Base-by-base conservation (phyloP, 2,329 filamentous ascomycete genomes). In the Ophiostoma novo-ulmi region DNA sequence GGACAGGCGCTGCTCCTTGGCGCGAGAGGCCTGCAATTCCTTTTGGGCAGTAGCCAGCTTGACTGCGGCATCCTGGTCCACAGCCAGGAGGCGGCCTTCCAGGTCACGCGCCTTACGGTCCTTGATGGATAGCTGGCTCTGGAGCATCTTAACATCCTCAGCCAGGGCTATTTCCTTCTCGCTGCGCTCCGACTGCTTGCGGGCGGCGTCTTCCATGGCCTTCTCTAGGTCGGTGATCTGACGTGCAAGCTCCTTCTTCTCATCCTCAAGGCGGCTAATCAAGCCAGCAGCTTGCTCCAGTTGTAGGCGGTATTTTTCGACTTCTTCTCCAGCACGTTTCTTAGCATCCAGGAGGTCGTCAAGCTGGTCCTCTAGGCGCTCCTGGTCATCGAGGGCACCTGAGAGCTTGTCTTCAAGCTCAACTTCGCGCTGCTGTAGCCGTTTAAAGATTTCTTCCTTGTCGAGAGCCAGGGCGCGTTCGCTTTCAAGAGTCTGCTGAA, bases 381-480 rank as follows among this genome's bases (percentile, higher is more conserved):
- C 94, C 78, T 98, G 94, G 75, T 99, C 96, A 31, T 97, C 91
- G 72, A 98, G 88, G 39, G 94, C 94, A 55, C 92, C 94, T 52
- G 93, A 87, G 38, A 99, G 86, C 81, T 98, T 97, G 77, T 99
- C 96, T 69, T 90, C 92, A 4, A 99, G 85, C 78, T 99, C 94
- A 13, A 89, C 86, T 80, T 99, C 95, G n/a, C 95, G 91, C 69
- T 90, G 83, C 77, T 97, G 95, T 31, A 99, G 84, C n/a, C 96
- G 88, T 78, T 94, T 96, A 84, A 98, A 99, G 72, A 99, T 99
- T 77, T 99, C 95, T 78, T 99, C 96, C 78, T 99, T 99, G 80
- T 99, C 95, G 5, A 99, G 83, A 0, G 95, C 95, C 61, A 99
- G 84, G n/a, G 94, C 92, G 68, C 95, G 89, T 80, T 99, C 96